Evolutionary conservation across 805 yeast species (phyloP), one percentile per base, ranked within the genome.

Genomic region (Kurtzmaniella cleridarum): DNA sequence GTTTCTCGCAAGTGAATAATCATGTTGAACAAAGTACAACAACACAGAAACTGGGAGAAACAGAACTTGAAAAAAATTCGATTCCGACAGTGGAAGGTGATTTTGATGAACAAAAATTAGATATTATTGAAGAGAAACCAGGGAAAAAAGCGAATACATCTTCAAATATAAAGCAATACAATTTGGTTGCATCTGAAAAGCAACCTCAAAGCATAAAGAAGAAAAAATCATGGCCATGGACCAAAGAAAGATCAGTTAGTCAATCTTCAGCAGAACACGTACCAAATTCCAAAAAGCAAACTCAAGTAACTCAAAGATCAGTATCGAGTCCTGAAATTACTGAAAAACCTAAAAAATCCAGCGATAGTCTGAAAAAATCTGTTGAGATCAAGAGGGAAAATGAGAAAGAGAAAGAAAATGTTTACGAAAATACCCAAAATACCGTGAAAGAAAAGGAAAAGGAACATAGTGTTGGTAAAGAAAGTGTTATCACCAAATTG

Each of bases 201-300:
- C 23, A 36, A 35, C 5, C 36, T 35, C 31, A 54, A 49, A 47
- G 51, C 44, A 32, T 47, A 59, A 50, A 56, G 38, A 62, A 60
- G 51, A 68, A 64, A 51, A 64, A 64, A 44, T 56, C 66, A 11
- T 68, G 73, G 73, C 57, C 59, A 8, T 68, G 73, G 73, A 46
- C 63, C 29, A 56, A 58, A 40, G 59, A 48, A 20, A 47, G 53
- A 39, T 53, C 64, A 1, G 46, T 54, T 2, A 62, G 67, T 44
- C 41, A 59, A 6, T 60, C 67, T 3, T 49, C 62, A 5, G 41
- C 48, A 3, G 68, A 63, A 11, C 28, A 47, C 7, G 39, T 31
- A 13, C 7, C 16, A 9, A n/a, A 13, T 11, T 12, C 15, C 12
- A 13, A 13, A n/a, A 15, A 26, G 14, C 31, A 34, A 16, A 24